Base-by-base conservation (phyloP, 2,329 filamentous ascomycete species). In the Uncinocarpus reesii region DNA sequence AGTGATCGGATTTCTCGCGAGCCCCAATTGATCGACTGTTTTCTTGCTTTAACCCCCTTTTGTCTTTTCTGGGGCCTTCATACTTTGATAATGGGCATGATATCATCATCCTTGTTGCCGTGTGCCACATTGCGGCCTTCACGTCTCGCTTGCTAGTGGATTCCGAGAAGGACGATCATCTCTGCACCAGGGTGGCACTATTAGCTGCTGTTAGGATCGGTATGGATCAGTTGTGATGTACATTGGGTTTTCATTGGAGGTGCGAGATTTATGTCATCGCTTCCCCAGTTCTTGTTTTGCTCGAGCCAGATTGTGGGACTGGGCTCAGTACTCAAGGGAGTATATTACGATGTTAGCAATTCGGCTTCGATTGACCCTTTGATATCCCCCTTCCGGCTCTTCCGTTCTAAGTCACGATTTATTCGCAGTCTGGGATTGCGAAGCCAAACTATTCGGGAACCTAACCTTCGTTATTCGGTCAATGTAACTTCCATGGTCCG, bases 181-280 rank as follows among this genome's bases (percentile, higher is more conserved):
- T 35, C 13, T 24, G n/a, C 16, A 7, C 31, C 13, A 26, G 23
- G 21, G 15, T 21, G 7, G 16, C 11, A 26, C 23, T 28, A 40
- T 40, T 40, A 20, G 21, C 37, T 26, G 20, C 20, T 10, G 21
- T n/a, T 26, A n/a, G 23, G 42, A 16, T 44, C 15, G 28, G 20
- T 31, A 21, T 44, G 29, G 28, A 43, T 43, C 41, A 31, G 6
- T 3, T 13, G 28, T 10, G 24, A 15, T 7, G 26, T 23, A n/a
- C n/a, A 7, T 6, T 1, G n/a, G 13, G 10, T 6, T 28, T 18
- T 18, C n/a, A 18, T 26, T 45, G 21, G 31, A 37, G n/a, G 32
- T 29, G 3, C 42, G 8, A 21, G 21, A 37, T 32, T 45, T 45
- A 45, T 37, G 42, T 45, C 42, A 45, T 45, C 23, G 31, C n/a